Evolutionary conservation across 495 filamentous ascomycete genomes (phyloP).

Genomic region (Aspergillus nidulans): DNA sequence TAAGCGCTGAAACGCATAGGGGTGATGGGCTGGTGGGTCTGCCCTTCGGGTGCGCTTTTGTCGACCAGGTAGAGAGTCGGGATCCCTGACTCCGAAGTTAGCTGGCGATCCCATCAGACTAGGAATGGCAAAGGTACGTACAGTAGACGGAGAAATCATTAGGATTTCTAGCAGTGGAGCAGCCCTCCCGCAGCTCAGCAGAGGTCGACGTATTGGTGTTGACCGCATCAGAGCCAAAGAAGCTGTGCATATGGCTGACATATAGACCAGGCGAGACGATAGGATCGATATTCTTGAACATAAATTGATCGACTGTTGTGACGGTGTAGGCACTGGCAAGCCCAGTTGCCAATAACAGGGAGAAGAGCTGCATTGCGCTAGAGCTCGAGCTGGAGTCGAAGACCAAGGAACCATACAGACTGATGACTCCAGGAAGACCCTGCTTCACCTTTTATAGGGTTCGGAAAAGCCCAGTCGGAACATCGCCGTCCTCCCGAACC

Average conservation of each 20-base stretch:
- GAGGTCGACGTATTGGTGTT: constrained; percentile 19
- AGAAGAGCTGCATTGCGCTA: constrained; percentile 4
- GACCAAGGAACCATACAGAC: neutral
- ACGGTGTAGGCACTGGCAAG: constrained; percentile 20
- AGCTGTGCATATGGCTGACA: constrained; percentile 23
- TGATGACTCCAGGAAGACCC: neutral
- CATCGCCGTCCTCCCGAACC: no score
- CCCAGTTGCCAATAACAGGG: constrained; percentile 15
- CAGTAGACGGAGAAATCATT: constrained; percentile 25
- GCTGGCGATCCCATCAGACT: neutral
- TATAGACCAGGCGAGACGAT: constrained; percentile 19
- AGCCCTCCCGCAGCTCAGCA: constrained; percentile 18
- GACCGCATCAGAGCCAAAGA: constrained; percentile 22
- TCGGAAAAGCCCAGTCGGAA: no score
- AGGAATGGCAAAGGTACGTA: neutral
- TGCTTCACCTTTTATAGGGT: neutral
- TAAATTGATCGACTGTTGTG: constrained; percentile 11
- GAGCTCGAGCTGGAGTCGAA: neutral
- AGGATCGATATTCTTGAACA: constrained; percentile 24
- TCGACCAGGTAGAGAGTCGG: constrained; percentile 16
- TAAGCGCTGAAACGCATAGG: constrained; percentile 21
- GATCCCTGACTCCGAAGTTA: constrained; percentile 10
- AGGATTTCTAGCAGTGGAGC: constrained; percentile 15
- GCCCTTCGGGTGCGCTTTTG: neutral
- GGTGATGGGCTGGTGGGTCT: constrained; percentile 7